Conservation (phyloP, 225 moss, liverwort and hornwort species). For the Lunularia cruciata region DNA sequence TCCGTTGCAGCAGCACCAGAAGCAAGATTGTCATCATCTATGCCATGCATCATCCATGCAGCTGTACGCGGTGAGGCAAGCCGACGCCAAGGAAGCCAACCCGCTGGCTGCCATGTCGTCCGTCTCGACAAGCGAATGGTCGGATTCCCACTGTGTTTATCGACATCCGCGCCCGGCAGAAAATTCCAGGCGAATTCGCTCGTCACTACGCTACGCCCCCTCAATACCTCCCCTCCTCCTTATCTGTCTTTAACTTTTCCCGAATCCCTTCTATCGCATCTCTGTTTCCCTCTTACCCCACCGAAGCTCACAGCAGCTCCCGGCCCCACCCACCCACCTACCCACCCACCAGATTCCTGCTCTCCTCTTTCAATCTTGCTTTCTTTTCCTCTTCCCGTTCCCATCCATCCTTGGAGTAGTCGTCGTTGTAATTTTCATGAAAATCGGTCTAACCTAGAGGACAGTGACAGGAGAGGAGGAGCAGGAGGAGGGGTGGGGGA, state of each 20-base stretch:
- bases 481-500: no score
- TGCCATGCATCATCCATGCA: no score
- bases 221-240: neutral
- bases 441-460: no score
- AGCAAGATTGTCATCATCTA: no score
- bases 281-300: slow-evolving; percentile 41
- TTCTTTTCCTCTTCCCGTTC: neutral
- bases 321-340: slow-evolving; percentile 44
- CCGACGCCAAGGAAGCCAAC: no score
- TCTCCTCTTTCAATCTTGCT: neutral
- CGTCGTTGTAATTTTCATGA: no score
- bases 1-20: no score
- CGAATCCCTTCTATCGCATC: slow-evolving; percentile 28
- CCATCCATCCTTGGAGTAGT: no score
- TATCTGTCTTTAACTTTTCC: slow-evolving; percentile 1
- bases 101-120: neutral
- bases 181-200: neutral
- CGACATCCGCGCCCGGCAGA: neutral
- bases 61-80: no score
- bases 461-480: no score
- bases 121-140: slow-evolving; percentile 1
- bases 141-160: neutral
- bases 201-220: neutral
- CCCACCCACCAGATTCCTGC: slow-evolving; percentile 33
- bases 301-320: slow-evolving; percentile 8